These are phyloP conservation scores for Suillus luteus DNA, from an alignment of 768 basidiomycete species.

Conservation along the genomic window DNA sequence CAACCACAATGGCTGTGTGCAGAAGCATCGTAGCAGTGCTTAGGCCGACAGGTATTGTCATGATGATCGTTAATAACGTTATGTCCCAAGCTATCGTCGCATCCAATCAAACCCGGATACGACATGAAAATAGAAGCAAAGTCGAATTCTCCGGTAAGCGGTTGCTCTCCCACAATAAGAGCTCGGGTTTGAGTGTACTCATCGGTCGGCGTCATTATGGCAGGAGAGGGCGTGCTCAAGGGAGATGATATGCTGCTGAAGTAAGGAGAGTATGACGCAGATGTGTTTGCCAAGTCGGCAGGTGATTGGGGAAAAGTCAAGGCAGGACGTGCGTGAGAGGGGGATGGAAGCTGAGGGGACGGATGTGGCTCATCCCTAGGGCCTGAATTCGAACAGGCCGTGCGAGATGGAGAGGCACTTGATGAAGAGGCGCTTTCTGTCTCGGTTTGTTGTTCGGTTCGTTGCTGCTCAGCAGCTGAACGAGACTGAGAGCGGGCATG, in stretches of 20 bases:
- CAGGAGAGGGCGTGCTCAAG: conserved; percentile 32
- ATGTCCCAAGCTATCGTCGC: conserved; percentile 18
- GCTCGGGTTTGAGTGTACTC: conserved; percentile 40
- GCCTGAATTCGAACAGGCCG: conserved; percentile 8
- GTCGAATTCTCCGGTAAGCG: conserved; percentile 42
- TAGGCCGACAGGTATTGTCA: conserved; percentile 16
- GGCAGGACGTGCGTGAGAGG: conserved; percentile 34
- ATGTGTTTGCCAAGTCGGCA: conserved; percentile 10
- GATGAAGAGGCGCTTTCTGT: not conserved
- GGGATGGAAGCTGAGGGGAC: conserved; percentile 23
- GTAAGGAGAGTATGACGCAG: conserved; percentile 19
- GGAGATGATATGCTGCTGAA: conserved; percentile 25
- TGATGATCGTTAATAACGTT: conserved; percentile 10
- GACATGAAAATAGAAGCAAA: conserved; percentile 43
- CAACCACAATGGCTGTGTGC: conserved; percentile 55
- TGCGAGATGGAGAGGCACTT: conserved; percentile 8
- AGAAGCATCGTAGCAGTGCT: conserved; percentile 17
- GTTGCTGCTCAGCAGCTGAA: conserved; percentile 19
- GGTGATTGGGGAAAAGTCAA: conserved; percentile 34
- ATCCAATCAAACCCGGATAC: conserved; percentile 28
- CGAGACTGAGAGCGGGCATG: conserved; percentile 24
- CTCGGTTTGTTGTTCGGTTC: conserved; percentile 13
- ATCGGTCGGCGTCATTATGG: conserved; percentile 48
- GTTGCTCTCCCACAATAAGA: conserved; percentile 25
- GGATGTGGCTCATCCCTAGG: conserved; percentile 10